Percentiles rank a stretch among this genome's conserved stretches.
Conservation (phyloP, 805 yeast species). For the Ogataea methanolica region DNA sequence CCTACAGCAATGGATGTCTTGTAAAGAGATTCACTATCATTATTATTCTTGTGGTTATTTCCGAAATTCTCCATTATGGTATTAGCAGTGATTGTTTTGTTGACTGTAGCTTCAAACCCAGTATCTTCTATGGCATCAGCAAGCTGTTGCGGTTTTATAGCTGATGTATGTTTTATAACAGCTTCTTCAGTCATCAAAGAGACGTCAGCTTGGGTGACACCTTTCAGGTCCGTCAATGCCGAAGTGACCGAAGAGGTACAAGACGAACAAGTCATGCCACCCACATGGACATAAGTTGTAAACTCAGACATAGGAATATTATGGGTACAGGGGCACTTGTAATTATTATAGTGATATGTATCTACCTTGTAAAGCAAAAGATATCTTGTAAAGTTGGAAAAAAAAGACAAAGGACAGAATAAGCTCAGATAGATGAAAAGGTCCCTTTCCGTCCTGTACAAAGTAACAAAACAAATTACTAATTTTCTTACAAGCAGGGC, state of each 20-base stretch:
- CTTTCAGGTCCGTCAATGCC: conserved; percentile 13
- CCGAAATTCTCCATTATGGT: not conserved
- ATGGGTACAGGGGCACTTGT: not conserved
- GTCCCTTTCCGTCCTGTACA: too few relatives aligned
- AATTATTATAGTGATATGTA: too few relatives aligned
- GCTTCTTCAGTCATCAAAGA: conserved; percentile 79
- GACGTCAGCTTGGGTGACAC: conserved; percentile 43
- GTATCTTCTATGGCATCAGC: conserved; percentile 62
- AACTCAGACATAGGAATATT: conserved; percentile 2
- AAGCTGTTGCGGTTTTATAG: conserved; percentile 31
- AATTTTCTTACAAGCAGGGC: too few relatives aligned
- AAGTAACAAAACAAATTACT: too few relatives aligned
- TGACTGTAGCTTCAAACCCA: conserved; percentile 54
- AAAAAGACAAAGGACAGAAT: too few relatives aligned
- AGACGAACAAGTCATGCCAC: conserved; percentile 92
- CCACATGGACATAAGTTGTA: conserved; percentile 29
- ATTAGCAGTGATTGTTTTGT: conserved; percentile 31
- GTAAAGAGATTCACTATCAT: conserved; percentile 1
- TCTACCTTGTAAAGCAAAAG: too few relatives aligned
- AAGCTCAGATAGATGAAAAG: too few relatives aligned
- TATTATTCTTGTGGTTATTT: conserved; percentile 4
- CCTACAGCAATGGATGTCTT: conserved; percentile 26
- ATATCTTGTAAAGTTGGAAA: too few relatives aligned
- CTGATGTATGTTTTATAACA: conserved; percentile 41
- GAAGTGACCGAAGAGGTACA: conserved; percentile 66